Conservation (phyloP, 495 filamentous ascomycete species). For the Lepidopterella palustris region DNA sequence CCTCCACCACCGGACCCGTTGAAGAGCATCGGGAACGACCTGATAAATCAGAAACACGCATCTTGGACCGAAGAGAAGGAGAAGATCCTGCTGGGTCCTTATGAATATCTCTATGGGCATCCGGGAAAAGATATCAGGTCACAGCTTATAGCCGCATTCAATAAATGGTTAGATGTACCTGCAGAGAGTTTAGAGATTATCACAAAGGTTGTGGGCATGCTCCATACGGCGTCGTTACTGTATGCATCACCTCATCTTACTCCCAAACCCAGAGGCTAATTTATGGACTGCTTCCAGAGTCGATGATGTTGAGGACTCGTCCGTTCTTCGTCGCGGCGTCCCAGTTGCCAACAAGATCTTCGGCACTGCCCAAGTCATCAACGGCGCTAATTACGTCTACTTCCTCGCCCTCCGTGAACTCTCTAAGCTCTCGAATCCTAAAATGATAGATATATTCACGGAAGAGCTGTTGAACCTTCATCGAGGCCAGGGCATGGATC, state of each 20-base stretch:
- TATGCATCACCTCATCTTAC: conserved; percentile 26
- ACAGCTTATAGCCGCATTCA: conserved; percentile 83
- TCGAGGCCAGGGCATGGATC: conserved; percentile 93
- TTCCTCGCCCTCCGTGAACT: conserved; percentile 75
- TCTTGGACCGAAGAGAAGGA: conserved; percentile 39
- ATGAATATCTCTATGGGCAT: conserved; percentile 75
- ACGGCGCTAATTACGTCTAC: conserved; percentile 95
- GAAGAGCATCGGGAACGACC: conserved; percentile 19
- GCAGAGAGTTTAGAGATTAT: conserved; percentile 70
- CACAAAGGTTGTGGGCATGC: conserved; percentile 81
- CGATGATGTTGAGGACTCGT: conserved; percentile 70
- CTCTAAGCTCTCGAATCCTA: conserved; percentile 64
- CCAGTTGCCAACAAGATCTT: conserved; percentile 95
- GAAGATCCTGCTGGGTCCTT: conserved; percentile 73
- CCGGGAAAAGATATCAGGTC: conserved; percentile 90
- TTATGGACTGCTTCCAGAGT: conserved; percentile 47
- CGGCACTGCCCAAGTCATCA: conserved; percentile 92
- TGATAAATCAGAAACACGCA: conserved; percentile 21
- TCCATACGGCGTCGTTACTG: conserved; percentile 88
- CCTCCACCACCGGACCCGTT: conserved; percentile 24
- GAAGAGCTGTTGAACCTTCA: conserved; percentile 92
- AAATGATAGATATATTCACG: conserved; percentile 68
- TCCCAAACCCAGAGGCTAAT: not conserved
- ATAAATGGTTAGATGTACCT: conserved; percentile 83
- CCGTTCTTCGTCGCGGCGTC: conserved; percentile 73